A percentile compares a stretch with the other conserved stretches of the same genome.
phyloP scores from a whole-genome alignment of 768 basidiomycete genomes.

The Tricholoma matsutake region DNA sequence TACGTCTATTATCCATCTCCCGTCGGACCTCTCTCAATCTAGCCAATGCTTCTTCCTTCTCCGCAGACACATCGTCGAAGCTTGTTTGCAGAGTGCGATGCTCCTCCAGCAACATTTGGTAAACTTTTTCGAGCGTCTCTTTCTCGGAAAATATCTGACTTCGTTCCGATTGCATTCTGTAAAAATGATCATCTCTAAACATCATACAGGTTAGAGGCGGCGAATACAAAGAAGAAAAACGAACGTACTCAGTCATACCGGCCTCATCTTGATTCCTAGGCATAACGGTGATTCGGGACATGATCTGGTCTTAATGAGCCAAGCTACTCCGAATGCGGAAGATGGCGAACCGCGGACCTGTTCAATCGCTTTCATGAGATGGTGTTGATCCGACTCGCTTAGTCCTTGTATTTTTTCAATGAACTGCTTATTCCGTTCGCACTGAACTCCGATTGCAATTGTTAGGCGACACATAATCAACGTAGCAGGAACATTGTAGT shows the following conservation, averaged over 20 bases:
- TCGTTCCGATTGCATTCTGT: slow-evolving; percentile 77
- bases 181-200: slow-evolving; percentile 85
- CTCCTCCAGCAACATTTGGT: slow-evolving; percentile 72
- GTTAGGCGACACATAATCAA: slow-evolving; percentile 77
- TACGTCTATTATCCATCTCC: slow-evolving; percentile 57
- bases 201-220: not conserved
- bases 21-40: slow-evolving; percentile 59
- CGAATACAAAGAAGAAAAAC: slow-evolving; percentile 5
- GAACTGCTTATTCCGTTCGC: slow-evolving; percentile 82
- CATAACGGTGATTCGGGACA: slow-evolving; percentile 63
- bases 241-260: slow-evolving; percentile 77
- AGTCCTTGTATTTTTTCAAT: slow-evolving; percentile 86
- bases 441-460: slow-evolving; percentile 86
- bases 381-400: slow-evolving; percentile 80
- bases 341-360: slow-evolving; percentile 49
- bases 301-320: slow-evolving; percentile 47
- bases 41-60: slow-evolving; percentile 72
- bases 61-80: slow-evolving; percentile 71
- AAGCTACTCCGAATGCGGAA: not conserved
- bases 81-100: slow-evolving; percentile 71
- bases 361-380: slow-evolving; percentile 92
- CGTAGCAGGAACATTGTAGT: slow-evolving; percentile 59
- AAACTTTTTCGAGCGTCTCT: slow-evolving; percentile 80
- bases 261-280: slow-evolving; percentile 51
- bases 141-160: slow-evolving; percentile 80